phyloP scores from a whole-genome alignment of 306 rosid species.

The Psophocarpus tetragonolobus region DNA sequence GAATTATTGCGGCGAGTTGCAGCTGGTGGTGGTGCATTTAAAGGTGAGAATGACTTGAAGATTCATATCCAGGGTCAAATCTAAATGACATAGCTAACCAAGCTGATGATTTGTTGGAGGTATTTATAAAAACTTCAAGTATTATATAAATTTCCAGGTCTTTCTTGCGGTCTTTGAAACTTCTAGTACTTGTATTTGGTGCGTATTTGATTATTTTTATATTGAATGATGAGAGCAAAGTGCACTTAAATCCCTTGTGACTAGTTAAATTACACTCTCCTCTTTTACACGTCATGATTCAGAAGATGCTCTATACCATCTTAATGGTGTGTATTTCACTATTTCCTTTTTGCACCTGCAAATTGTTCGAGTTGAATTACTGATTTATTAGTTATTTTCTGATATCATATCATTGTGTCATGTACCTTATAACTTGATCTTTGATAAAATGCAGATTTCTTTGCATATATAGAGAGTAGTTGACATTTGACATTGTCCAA shows the following conservation, averaged over 20 bases:
- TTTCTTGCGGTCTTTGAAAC: background rate
- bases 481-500: background rate
- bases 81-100: conserved; percentile 93
- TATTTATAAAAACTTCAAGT: conserved; percentile 35
- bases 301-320: background rate
- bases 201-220: background rate
- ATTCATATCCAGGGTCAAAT: conserved; percentile 84
- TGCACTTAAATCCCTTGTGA: background rate
- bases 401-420: background rate
- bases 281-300: background rate
- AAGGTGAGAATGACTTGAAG: conserved; percentile 61
- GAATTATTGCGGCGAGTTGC: conserved; percentile 92
- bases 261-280: background rate
- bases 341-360: background rate
- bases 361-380: background rate
- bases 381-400: background rate
- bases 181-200: background rate
- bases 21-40: conserved; percentile 84
- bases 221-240: background rate
- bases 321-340: background rate
- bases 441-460: background rate
- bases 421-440: background rate
- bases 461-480: background rate
- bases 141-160: background rate
- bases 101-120: conserved; percentile 96